phyloP scores from a whole-genome alignment of 176 grass and related monocot genomes.

The Neostapfia colusana region DNA sequence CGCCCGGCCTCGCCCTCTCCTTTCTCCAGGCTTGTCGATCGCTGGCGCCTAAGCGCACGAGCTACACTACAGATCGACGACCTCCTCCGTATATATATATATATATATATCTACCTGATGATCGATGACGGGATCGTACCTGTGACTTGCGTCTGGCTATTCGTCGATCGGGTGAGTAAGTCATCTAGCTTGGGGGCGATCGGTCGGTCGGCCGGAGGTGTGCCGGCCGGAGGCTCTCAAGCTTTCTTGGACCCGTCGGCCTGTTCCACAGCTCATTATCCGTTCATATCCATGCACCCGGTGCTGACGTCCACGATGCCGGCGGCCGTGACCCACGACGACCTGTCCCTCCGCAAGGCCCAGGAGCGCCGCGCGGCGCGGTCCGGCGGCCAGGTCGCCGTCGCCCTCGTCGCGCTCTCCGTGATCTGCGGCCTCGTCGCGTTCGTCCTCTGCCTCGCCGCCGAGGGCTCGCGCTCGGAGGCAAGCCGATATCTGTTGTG shows the following conservation, averaged over 20 bases:
- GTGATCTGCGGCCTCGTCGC: slow-evolving; percentile 67
- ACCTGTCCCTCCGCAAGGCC: slow-evolving; percentile 60
- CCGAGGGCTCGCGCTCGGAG: slow-evolving; percentile 77
- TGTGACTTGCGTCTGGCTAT: not conserved
- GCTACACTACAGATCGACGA: not conserved
- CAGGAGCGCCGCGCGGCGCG: slow-evolving; percentile 43
- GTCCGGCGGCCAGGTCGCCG: slow-evolving; percentile 49
- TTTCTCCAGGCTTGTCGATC: slow-evolving; percentile 10
- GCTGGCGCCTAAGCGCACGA: not conserved
- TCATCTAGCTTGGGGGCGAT: not conserved
- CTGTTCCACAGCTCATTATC: not conserved
- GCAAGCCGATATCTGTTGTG: not conserved
- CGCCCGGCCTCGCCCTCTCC: not conserved
- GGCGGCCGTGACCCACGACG: slow-evolving; percentile 81
- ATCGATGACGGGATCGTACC: not conserved
- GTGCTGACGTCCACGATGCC: not conserved
- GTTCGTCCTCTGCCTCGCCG: slow-evolving; percentile 88
- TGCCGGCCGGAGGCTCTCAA: not conserved
- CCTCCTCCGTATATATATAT: slow-evolving; percentile 26
- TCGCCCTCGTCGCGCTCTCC: slow-evolving; percentile 70
- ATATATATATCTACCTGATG: slow-evolving; percentile 25
- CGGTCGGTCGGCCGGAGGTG: not conserved
- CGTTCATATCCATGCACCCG: slow-evolving; percentile 8
- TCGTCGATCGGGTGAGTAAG: too few species aligned
- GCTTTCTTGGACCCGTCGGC: not conserved